A percentile compares a stretch with the other conserved stretches of the same genome.
Evolutionary conservation across 176 grass and related monocot genomes (phyloP).

Genomic region (Lolium rigidum): DNA sequence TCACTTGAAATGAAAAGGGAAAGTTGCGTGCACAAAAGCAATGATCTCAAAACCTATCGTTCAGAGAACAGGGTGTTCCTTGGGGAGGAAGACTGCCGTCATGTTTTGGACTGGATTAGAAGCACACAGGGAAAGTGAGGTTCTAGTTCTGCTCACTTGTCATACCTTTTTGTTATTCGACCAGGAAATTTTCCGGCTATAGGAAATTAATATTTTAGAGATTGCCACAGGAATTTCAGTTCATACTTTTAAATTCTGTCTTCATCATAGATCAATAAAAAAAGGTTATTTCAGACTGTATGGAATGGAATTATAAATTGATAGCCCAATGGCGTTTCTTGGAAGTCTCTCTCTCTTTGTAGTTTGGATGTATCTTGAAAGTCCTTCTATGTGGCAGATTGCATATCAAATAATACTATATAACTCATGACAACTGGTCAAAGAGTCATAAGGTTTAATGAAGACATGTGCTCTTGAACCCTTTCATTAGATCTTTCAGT

Average conservation of each 20-base stretch:
- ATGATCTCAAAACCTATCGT: constrained; percentile 69
- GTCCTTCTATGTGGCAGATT: neutral
- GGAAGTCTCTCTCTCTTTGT: neutral
- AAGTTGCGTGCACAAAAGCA: constrained; percentile 36
- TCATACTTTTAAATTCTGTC: neutral
- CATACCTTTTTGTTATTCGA: constrained; percentile 12
- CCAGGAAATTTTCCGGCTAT: neutral
- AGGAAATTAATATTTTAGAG: neutral
- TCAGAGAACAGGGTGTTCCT: constrained; percentile 65
- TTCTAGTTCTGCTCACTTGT: neutral
- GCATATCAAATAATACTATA: neutral
- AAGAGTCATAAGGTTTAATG: neutral
- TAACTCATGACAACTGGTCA: neutral
- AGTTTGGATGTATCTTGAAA: neutral
- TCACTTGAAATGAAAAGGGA: constrained; percentile 73
- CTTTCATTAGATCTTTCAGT: neutral
- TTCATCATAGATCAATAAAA: constrained; percentile 12
- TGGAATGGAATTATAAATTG: constrained; percentile 34
- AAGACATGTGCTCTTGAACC: neutral
- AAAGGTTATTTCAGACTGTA: neutral
- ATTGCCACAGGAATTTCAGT: neutral
- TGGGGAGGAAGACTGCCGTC: constrained; percentile 52
- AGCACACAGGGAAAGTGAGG: constrained; percentile 55
- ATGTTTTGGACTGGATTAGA: constrained; percentile 75
- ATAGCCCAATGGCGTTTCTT: constrained; percentile 27